Percentiles rank a stretch among this genome's conserved stretches.
Evolutionary conservation across 2,329 filamentous ascomycete species (phyloP).

Genomic region (Chrysosporium queenslandicum): DNA sequence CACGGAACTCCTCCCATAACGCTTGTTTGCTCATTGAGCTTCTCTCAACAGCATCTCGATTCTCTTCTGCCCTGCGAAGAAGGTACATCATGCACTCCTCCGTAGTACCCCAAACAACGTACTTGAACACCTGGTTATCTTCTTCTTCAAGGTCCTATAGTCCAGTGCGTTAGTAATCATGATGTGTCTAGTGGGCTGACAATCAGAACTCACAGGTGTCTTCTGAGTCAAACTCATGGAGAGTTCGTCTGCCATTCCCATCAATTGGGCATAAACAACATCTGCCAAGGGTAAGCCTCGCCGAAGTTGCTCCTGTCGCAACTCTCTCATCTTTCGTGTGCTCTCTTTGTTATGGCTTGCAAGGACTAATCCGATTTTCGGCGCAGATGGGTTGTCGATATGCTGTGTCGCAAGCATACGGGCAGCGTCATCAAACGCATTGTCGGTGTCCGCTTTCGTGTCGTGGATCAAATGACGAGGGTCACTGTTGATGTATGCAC

Average conservation of each 20-base stretch:
- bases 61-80: slow-evolving; percentile 61
- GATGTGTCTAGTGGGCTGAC: neutral
- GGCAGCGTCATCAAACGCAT: slow-evolving; percentile 48
- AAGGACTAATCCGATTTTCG: slow-evolving; percentile 44
- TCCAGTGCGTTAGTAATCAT: slow-evolving; percentile 20
- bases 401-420: slow-evolving; percentile 45
- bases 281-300: slow-evolving; percentile 37
- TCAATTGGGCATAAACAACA: slow-evolving; percentile 64
- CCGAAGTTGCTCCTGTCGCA: slow-evolving; percentile 39
- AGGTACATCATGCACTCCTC: slow-evolving; percentile 52
- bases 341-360: slow-evolving; percentile 51
- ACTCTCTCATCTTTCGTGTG: slow-evolving; percentile 42
- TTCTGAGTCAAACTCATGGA: slow-evolving; percentile 49
- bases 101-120: slow-evolving; percentile 50
- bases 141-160: slow-evolving; percentile 26
- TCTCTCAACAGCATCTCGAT: slow-evolving; percentile 52
- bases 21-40: slow-evolving; percentile 24
- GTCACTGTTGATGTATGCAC: slow-evolving; percentile 45
- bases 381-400: slow-evolving; percentile 32
- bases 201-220: slow-evolving; percentile 12
- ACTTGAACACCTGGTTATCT: slow-evolving; percentile 47
- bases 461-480: slow-evolving; percentile 38
- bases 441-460: slow-evolving; percentile 40
- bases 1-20: slow-evolving; percentile 17
- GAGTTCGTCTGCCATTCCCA: slow-evolving; percentile 94